Conservation (phyloP, 306 rosid genomes). For the Cicer pinnatifidum region DNA sequence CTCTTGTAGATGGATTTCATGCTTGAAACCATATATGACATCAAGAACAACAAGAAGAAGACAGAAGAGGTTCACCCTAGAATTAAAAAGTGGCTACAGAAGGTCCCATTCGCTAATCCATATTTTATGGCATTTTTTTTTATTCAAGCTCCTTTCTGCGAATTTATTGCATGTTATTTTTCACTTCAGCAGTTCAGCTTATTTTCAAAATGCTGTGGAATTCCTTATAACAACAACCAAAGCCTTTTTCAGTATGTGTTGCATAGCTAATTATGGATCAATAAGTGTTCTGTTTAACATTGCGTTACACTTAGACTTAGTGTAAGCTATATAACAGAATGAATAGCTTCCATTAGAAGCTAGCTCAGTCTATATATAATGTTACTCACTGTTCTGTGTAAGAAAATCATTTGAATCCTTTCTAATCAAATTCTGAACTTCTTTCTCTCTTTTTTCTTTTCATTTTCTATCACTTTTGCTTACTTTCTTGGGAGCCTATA, state of each 20-base stretch:
- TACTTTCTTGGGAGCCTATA: neutral
- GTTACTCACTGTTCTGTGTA: constrained; percentile 7
- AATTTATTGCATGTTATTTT: constrained; percentile 1
- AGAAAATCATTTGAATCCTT: constrained; percentile 1
- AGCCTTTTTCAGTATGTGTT: neutral
- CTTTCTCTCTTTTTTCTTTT: neutral
- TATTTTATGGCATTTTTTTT: constrained; percentile 36
- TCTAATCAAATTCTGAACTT: neutral
- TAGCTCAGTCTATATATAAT: neutral
- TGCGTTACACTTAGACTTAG: neutral
- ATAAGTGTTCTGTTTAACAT: neutral
- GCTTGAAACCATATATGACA: constrained; percentile 92
- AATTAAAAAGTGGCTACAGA: constrained; percentile 89
- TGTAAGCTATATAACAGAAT: constrained; percentile 4
- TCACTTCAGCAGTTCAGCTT: constrained; percentile 2
- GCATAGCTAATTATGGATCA: neutral
- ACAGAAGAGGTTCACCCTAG: constrained; percentile 76
- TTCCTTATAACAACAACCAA: constrained; percentile 6
- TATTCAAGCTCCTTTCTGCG: constrained; percentile 3
- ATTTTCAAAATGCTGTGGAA: constrained; percentile 18
- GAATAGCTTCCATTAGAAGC: neutral
- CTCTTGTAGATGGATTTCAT: constrained; percentile 90
- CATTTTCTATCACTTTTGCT: neutral
- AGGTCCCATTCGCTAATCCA: constrained; percentile 56
- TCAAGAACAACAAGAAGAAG: constrained; percentile 92